Conservation (phyloP, 495 filamentous ascomycete species). For the Aspergillus cavernicola region DNA sequence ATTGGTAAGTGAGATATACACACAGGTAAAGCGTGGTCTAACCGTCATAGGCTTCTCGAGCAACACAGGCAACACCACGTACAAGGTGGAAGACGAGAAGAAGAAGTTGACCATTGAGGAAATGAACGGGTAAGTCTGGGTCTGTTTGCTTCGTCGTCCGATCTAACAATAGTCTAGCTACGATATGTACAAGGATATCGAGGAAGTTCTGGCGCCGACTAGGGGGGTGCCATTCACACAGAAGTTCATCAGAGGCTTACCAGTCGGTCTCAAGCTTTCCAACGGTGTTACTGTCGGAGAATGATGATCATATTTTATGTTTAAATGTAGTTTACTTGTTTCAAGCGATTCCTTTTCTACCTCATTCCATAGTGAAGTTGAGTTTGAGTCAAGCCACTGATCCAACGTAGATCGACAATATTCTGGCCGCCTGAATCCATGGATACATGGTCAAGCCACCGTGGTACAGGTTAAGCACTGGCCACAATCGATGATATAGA, state of each 20-base stretch:
- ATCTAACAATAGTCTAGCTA: conserved; percentile 31
- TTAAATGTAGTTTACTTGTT: background rate
- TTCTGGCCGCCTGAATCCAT: too few relatives aligned
- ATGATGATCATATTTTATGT: background rate
- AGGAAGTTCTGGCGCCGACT: conserved; percentile 32
- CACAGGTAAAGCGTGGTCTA: background rate
- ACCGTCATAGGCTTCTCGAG: conserved; percentile 37
- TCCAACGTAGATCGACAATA: too few relatives aligned
- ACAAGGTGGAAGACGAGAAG: conserved; percentile 45
- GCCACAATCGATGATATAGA: too few relatives aligned
- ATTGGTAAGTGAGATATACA: conserved; percentile 33
- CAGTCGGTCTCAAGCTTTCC: conserved; percentile 35
- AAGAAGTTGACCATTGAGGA: conserved; percentile 50
- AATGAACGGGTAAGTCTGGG: conserved; percentile 44
- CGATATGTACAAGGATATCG: conserved; percentile 48
- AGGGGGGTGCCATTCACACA: conserved; percentile 22
- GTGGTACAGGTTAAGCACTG: too few relatives aligned
- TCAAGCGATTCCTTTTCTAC: background rate
- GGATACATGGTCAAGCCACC: background rate
- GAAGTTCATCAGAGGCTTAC: conserved; percentile 34
- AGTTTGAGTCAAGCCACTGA: too few relatives aligned
- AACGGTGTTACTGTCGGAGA: conserved; percentile 33
- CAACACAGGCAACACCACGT: conserved; percentile 39
- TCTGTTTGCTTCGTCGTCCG: background rate
- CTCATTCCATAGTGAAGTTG: background rate